Percentiles rank a stretch among this genome's conserved stretches.
phyloP scores from a whole-genome alignment of 352 stramenopile species.

The Phytophthora capsici region DNA sequence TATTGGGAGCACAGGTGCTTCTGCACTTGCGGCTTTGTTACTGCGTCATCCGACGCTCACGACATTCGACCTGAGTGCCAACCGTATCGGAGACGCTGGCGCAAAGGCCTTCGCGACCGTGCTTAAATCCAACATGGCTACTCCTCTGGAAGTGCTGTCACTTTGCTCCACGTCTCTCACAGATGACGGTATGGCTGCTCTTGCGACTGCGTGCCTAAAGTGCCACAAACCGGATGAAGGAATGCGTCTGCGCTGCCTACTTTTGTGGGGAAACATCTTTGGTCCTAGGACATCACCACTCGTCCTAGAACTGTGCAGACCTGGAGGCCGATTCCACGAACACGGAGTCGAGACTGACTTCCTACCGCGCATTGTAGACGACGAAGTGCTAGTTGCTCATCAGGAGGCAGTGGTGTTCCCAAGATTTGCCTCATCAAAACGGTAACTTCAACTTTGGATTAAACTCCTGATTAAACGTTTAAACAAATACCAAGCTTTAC shows the following conservation, averaged over 20 bases:
- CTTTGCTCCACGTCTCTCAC: constrained; percentile 70
- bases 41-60: constrained; percentile 53
- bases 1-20: constrained; percentile 66
- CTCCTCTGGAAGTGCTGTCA: constrained; percentile 50
- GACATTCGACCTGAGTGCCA: constrained; percentile 71
- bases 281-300: constrained; percentile 38
- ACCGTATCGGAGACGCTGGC: constrained; percentile 66
- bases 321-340: constrained; percentile 43
- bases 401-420: constrained; percentile 42
- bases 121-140: constrained; percentile 44
- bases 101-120: constrained; percentile 63
- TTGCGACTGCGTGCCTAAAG: constrained; percentile 51
- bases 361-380: constrained; percentile 38
- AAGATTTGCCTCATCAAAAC: constrained; percentile 55
- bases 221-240: constrained; percentile 33
- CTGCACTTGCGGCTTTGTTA: constrained; percentile 61
- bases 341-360: constrained; percentile 66
- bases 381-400: constrained; percentile 59
- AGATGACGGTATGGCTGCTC: constrained; percentile 49
- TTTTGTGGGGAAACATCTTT: constrained; percentile 82
- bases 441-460: constrained; percentile 33
- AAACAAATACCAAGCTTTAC: no score
- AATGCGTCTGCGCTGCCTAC: constrained; percentile 44
- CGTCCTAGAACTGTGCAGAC: constrained; percentile 50
- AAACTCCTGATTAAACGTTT: not conserved